These are phyloP conservation scores for Ploettnerulaceae sp. DNA, from an alignment of 2,329 filamentous ascomycete genomes.

Conservation along the genomic window DNA sequence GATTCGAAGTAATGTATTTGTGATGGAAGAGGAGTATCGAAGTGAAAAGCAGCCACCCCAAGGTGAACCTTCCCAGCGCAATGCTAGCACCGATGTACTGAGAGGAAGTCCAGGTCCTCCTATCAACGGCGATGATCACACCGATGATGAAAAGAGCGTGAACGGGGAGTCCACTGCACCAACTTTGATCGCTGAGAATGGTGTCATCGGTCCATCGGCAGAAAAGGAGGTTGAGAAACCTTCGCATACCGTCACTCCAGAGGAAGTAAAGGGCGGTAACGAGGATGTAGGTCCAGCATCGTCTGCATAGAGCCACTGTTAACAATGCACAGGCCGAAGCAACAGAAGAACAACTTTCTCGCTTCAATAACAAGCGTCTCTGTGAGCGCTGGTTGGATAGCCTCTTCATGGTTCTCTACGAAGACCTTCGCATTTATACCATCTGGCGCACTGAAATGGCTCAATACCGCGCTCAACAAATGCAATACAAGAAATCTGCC, in stretches of 20 bases:
- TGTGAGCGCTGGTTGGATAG: slow-evolving; percentile 98
- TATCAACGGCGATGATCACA: slow-evolving; percentile 38
- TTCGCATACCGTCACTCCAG: slow-evolving; percentile 70
- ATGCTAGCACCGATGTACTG: slow-evolving; percentile 74
- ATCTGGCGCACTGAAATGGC: slow-evolving; percentile 99
- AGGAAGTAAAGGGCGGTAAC: slow-evolving; percentile 68
- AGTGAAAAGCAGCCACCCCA: slow-evolving; percentile 69
- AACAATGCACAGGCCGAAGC: slow-evolving; percentile 48
- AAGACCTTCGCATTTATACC: slow-evolving; percentile 95
- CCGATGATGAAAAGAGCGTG: slow-evolving; percentile 32
- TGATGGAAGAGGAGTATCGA: slow-evolving; percentile 99
- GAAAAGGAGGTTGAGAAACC: slow-evolving; percentile 65
- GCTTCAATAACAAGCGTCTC: slow-evolving; percentile 93
- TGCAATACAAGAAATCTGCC: slow-evolving; percentile 93
- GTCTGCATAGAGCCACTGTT: slow-evolving; percentile 23
- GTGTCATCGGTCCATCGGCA: slow-evolving; percentile 15
- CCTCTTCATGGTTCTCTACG: slow-evolving; percentile 98
- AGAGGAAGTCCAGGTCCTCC: slow-evolving; percentile 62
- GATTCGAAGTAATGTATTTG: slow-evolving; percentile 93
- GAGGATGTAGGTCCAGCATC: slow-evolving; percentile 54
- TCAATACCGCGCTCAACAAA: slow-evolving; percentile 86
- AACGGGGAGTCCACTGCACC: slow-evolving; percentile 29
- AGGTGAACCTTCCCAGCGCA: slow-evolving; percentile 49
- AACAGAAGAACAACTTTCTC: slow-evolving; percentile 71
- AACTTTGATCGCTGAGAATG: slow-evolving; percentile 27